Conservation (phyloP, 176 grass and related monocot genomes). For the Cymbopogon citratus region DNA sequence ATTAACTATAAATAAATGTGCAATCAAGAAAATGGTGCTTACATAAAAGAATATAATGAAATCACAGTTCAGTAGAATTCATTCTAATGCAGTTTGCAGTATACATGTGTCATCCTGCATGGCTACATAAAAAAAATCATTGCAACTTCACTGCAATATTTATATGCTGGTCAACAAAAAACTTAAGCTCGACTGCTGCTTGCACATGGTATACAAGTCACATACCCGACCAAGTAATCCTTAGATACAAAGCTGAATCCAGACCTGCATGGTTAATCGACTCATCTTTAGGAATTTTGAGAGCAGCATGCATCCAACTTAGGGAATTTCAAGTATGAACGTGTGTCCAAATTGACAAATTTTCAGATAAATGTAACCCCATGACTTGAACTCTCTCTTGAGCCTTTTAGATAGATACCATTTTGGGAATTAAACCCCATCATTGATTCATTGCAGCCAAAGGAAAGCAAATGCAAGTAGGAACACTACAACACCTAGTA, state of each 20-base stretch:
- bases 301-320: conserved; percentile 87
- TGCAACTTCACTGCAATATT: too few relatives aligned
- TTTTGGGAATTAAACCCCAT: conserved; percentile 98
- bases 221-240: conserved; percentile 94
- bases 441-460: conserved; percentile 92
- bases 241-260: conserved; percentile 91
- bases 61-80: too few relatives aligned
- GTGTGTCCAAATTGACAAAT: conserved; percentile 92
- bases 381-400: conserved; percentile 72
- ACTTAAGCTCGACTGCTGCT: too few relatives aligned
- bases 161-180: too few relatives aligned
- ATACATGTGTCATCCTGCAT: too few relatives aligned
- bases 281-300: conserved; percentile 95
- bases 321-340: conserved; percentile 84
- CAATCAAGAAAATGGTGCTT: too few relatives aligned
- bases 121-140: too few relatives aligned
- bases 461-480: conserved; percentile 87
- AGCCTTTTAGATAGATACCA: conserved; percentile 95
- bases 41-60: too few relatives aligned
- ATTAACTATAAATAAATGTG: too few relatives aligned
- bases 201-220: conserved; percentile 9
- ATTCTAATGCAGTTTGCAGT: too few relatives aligned
- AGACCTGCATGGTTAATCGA: conserved; percentile 94
- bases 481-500: conserved; percentile 60
- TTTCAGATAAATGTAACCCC: conserved; percentile 62